A percentile compares a stretch with the other conserved stretches of the same genome.
phyloP scores from a whole-genome alignment of 257 asterid genomes.

The Anisodus acutangulus region DNA sequence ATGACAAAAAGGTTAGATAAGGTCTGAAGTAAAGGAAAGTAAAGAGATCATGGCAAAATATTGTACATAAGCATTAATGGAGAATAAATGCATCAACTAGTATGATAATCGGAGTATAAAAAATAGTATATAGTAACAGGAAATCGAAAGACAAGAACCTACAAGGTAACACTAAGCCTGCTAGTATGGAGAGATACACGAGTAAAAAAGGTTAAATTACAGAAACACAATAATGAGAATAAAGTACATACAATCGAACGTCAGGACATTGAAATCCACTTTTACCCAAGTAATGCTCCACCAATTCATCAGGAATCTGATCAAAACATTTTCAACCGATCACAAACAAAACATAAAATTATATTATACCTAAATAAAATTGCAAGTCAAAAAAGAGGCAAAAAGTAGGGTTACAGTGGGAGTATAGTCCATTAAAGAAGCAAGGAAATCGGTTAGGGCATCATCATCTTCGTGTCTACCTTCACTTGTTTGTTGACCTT shows the following conservation, averaged over 20 bases:
- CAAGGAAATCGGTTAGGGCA: constrained; percentile 80
- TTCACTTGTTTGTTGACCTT: constrained; percentile 63
- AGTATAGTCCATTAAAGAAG: constrained; percentile 90
- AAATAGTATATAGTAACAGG: no score
- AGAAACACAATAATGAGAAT: background rate
- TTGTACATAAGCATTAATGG: no score
- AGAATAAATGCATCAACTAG: no score
- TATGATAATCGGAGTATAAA: no score
- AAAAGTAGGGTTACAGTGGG: constrained; percentile 60
- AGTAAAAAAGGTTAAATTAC: background rate
- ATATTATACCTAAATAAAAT: background rate
- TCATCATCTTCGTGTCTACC: constrained; percentile 89
- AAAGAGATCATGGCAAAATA: no score
- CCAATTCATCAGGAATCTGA: constrained; percentile 97
- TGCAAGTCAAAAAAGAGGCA: constrained; percentile 22
- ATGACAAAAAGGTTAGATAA: no score
- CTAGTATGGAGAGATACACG: no score
- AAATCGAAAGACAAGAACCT: no score
- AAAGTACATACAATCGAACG: constrained; percentile 84
- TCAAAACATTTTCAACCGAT: background rate
- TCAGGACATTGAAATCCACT: constrained; percentile 98
- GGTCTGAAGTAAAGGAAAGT: no score
- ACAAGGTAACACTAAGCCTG: no score
- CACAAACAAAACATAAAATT: background rate
- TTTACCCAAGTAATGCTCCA: constrained; percentile 93